These are phyloP conservation scores for Rhodotorula glutinis DNA, from an alignment of 1,284 basidiomycete genomes.

Conservation along the genomic window DNA sequence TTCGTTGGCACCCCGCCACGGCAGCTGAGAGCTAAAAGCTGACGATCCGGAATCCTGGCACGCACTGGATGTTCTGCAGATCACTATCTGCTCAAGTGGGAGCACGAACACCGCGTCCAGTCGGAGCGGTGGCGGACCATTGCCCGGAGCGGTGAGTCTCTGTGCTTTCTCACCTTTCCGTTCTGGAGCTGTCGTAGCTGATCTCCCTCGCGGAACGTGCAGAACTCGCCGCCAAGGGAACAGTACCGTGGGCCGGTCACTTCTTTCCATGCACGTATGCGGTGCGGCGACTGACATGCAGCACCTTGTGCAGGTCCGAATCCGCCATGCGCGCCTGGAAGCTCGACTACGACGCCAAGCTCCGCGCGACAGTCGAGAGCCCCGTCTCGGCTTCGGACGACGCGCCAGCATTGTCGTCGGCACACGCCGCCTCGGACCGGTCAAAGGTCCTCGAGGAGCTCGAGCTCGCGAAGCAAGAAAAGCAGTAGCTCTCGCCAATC, in stretches of 20 bases:
- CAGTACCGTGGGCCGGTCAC: slow-evolving; percentile 8
- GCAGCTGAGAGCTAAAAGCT: not conserved
- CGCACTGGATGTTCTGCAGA: too few relatives aligned
- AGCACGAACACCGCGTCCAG: slow-evolving; percentile 16
- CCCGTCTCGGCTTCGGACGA: not conserved
- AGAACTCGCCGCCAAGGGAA: slow-evolving; percentile 14
- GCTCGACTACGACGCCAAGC: slow-evolving; percentile 12
- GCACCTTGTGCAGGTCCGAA: slow-evolving; percentile 12
- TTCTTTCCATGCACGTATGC: too few relatives aligned
- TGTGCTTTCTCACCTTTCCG: too few relatives aligned
- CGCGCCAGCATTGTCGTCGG: not conserved
- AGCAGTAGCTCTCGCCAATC: not conserved
- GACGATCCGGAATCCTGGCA: too few relatives aligned
- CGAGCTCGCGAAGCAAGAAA: slow-evolving; percentile 16
- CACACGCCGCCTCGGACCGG: not conserved
- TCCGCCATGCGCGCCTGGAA: slow-evolving; percentile 31
- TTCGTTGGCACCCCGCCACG: not conserved
- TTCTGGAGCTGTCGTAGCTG: too few relatives aligned
- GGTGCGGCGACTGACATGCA: not conserved
- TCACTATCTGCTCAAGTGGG: slow-evolving; percentile 30
- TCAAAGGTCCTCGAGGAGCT: slow-evolving; percentile 22
- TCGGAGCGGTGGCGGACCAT: slow-evolving; percentile 26
- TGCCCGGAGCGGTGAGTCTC: slow-evolving; percentile 26
- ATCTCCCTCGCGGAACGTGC: too few relatives aligned
- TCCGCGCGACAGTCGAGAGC: slow-evolving; percentile 14